Evolutionary conservation across 1,139 yeast species (phyloP), one percentile per base, ranked within the genome.

Genomic region (Kodamaea anthophila): DNA sequence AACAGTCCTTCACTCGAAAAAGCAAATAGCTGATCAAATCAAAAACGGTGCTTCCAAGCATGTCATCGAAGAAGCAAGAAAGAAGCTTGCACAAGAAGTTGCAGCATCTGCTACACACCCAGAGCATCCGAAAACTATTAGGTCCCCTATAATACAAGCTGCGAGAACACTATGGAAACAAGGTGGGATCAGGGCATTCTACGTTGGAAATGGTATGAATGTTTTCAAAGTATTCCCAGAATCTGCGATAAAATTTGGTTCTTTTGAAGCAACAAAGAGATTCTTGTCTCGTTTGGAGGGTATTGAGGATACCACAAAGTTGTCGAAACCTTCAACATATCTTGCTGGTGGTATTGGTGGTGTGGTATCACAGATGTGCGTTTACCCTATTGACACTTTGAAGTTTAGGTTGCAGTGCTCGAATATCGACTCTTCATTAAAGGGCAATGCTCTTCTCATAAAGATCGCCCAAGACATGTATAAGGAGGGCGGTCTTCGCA

Each of bases 331-430:
- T 0, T 72, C 96, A 0, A 87, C 96, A 0, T 91, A 87, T 51
- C 54, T 86, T 21, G 86, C 96, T 11, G 98, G 98, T 55, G 98
- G 98, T 24, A 53, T 91, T 31, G 98, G 96, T 24, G 98, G 98
- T 47, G 94, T 91, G 37, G 74, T 78, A 19, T 84, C 97, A 0
- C 98, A 91, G 55, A 77, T 87, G 44, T 72, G 93, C 0, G 95
- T 88, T 4, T 91, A 91, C 52, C 98, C 98, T 5, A 79, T 91
- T n/a, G 98, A 91, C 58, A 91, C 98, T 0, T 64, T 91, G 28
- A 91, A 91, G 53, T 91, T 85, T 51, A 66, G 91, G 53, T 58
- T 82, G 26, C 93, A 82, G 51, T 82, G 93, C 55, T 84, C 88
- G 2, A 77, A 81, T 30, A 55, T 80, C 28, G 83, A 78, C 39